Base-by-base conservation (phyloP, 2,329 filamentous ascomycete species). In the Phyllosticta citribraziliensis region DNA sequence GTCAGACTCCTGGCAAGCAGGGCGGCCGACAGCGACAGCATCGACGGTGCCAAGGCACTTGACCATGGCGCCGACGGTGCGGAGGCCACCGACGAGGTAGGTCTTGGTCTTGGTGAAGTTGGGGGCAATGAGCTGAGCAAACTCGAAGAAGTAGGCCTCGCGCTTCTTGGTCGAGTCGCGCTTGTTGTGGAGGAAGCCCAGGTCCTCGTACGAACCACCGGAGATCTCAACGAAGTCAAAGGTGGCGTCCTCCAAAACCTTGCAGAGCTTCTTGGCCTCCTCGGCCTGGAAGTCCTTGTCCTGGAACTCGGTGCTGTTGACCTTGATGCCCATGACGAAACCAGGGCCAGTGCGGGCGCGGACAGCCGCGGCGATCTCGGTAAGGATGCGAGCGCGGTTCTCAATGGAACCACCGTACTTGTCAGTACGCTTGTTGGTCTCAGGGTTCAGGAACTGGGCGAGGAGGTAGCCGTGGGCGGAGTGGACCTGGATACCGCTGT, bases 11-110 rank as follows among this genome's bases (percentile, higher is more conserved):
- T 83, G 79, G 55, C 76, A 77, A 0, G 80, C 67, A 0, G 83
- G 77, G 9, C 83, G 76, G 0, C 74, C 85, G 20, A 88, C 72
- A 0, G 84, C 84, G 9, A 87, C 75, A 20, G 84, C 84, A 65
- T 87, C 79, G 3, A 87, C 80, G 0, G 77, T 75, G 5, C 80
- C 66, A 2, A 85, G 73, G 0, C 80, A 81, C 27, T 74, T 70
- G n/a, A 80, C 79, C 83, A 86, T 84, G 17, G 77, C 83, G 22
- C 70, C 73, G 0, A 75, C 77, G 1, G 80, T 80, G 56, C 79
- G 75, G 62, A 85, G 70, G 0, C 82, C 83, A 30, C 83, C 83
- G 0, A 81, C 84, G 50, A 85, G 72, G 65, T 84, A 86, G 0
- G 75, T 77, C 67, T 79, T 82, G 0, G 83, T 86, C 69, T 81